Evolutionary conservation across 768 basidiomycete species (phyloP), one percentile per base, ranked within the genome.

Genomic region (Psilocybe tampanensis): DNA sequence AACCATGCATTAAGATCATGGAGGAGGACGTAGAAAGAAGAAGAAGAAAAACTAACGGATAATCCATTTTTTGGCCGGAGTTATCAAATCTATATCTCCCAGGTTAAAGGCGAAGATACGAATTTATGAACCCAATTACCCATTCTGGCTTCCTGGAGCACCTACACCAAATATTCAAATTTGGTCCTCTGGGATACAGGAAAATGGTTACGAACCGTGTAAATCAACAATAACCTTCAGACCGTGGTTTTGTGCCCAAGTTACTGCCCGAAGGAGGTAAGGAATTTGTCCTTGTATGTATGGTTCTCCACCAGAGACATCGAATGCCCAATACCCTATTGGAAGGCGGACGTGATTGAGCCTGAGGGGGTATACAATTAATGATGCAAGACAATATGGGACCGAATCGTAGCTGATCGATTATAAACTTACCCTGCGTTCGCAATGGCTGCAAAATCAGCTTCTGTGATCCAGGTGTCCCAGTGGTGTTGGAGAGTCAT

Each of bases 291-390:
- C 91, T 70, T 84, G 81, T 55, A 91, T 83, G 68, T 81, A 93
- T 5, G 92, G 93, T 64, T 94, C 89, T 5, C 90, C 90, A 13
- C 78, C 76, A n/a, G 82, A 80, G 32, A 93, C 85, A 56, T 95
- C 92, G 64, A 88, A 93, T 1, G 90, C 92, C 92, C 92, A 95
- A 70, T 91, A 96, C 12, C 93, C 94, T 42, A 95, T 90, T 13
- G 92, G 92, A 34, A 94, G 66, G 44, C 92, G 85, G 55, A 94
- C 88, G 69, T 92, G 90, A 66, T 92, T 94, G 54, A 93, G 75
- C 15, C 90, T 90, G 29, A 9, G n/a, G n/a, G n/a, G n/a, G n/a
- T n/a, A 5, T 9, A 29, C 29, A 65, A 60, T 4, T 42, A 50
- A 41, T 42, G 34, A 54, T 49, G 12, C 19, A 18, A 45, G 33